Percentiles rank a stretch among this genome's conserved stretches.
Evolutionary conservation across 495 filamentous ascomycete species (phyloP).

Genomic region (Aspergillus heteromorphus): DNA sequence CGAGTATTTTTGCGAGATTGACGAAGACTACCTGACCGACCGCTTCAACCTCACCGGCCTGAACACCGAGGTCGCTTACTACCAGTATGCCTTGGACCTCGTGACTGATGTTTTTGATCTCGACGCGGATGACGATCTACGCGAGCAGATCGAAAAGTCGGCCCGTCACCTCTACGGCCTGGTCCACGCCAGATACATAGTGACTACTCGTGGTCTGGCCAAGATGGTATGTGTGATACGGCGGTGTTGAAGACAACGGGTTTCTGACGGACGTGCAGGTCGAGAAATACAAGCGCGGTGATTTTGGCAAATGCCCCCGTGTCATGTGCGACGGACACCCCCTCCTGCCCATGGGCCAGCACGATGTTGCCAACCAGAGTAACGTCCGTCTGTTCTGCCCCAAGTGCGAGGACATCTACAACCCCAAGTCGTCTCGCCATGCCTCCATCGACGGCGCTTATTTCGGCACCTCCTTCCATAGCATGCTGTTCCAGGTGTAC

Average conservation of each 20-base stretch:
- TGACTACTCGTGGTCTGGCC: constrained; percentile 84
- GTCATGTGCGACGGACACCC: constrained; percentile 89
- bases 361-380: constrained; percentile 76
- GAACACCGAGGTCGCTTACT: constrained; percentile 96
- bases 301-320: constrained; percentile 97
- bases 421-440: constrained; percentile 96
- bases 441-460: constrained; percentile 94
- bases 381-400: constrained; percentile 95
- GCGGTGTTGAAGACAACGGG: not conserved
- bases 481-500: constrained; percentile 98
- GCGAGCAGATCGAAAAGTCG: constrained; percentile 96
- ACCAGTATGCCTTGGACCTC: constrained; percentile 97
- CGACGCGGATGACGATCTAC: constrained; percentile 96
- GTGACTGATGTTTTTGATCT: constrained; percentile 99
- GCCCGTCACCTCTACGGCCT: constrained; percentile 94
- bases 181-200: constrained; percentile 95
- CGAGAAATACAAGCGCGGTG: constrained; percentile 96
- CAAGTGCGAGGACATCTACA: constrained; percentile 97
- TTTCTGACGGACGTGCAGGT: constrained; percentile 51
- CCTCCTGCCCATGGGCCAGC: constrained; percentile 86
- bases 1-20: constrained; percentile 99
- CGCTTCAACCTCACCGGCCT: constrained; percentile 97
- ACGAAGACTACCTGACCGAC: constrained; percentile 97
- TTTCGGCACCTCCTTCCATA: constrained; percentile 96
- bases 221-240: constrained; percentile 72